phyloP scores from a whole-genome alignment of 2,329 filamentous ascomycete genomes.

The Zalaria obscura region DNA sequence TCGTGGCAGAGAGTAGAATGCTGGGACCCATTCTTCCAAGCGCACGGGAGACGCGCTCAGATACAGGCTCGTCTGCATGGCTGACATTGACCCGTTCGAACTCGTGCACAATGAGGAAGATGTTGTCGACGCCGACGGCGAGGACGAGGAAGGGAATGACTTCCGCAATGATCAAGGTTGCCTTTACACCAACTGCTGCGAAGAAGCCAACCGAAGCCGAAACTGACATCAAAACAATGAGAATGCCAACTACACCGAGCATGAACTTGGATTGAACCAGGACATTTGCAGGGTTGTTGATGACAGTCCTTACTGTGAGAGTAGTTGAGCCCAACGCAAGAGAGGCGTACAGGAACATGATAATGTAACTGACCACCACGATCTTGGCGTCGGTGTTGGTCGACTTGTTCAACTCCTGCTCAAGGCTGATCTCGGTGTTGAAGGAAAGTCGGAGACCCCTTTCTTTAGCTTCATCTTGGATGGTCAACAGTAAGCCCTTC shows the following conservation, averaged over 20 bases:
- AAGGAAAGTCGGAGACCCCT: slow-evolving; percentile 82
- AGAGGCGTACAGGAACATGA: slow-evolving; percentile 98
- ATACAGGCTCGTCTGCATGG: slow-evolving; percentile 76
- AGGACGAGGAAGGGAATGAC: slow-evolving; percentile 96
- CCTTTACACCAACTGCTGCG: slow-evolving; percentile 81
- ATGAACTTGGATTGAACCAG: slow-evolving; percentile 95
- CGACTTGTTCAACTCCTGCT: slow-evolving; percentile 92
- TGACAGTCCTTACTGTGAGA: slow-evolving; percentile 58
- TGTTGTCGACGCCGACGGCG: slow-evolving; percentile 95
- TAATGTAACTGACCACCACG: slow-evolving; percentile 86
- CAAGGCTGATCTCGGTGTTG: slow-evolving; percentile 86
- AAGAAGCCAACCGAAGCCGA: slow-evolving; percentile 90
- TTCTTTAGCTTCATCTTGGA: slow-evolving; percentile 63
- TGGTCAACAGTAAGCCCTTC: slow-evolving; percentile 57
- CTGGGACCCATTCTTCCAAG: slow-evolving; percentile 95
- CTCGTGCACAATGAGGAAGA: slow-evolving; percentile 96
- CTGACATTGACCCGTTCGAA: slow-evolving; percentile 90
- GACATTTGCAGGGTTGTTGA: slow-evolving; percentile 69
- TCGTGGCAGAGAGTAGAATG: slow-evolving; percentile 86
- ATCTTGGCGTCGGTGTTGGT: slow-evolving; percentile 98
- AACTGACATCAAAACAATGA: slow-evolving; percentile 96
- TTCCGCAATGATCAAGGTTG: slow-evolving; percentile 93
- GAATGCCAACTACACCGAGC: slow-evolving; percentile 81
- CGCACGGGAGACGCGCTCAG: slow-evolving; percentile 72
- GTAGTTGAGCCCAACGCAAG: slow-evolving; percentile 82